Base-by-base conservation (phyloP, 164 flowering plant genomes). In the Sedum album region DNA sequence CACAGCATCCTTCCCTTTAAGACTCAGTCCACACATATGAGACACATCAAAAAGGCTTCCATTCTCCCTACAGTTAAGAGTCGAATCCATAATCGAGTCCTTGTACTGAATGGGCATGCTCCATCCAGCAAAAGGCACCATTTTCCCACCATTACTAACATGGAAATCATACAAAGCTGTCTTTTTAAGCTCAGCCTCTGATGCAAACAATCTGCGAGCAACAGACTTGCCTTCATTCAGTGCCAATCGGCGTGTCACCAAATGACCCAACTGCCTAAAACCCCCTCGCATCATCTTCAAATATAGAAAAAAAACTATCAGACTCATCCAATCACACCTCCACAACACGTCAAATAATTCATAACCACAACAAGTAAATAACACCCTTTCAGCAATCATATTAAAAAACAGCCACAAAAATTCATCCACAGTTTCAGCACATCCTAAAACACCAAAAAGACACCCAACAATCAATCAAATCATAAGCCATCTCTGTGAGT, bases 91-190 rank as follows among this genome's bases (percentile, higher is more conserved):
- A 65, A 94, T 94, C 6, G 98, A 91, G 71, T 91, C 98, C 76
- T 94, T 94, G 85, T 94, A 94, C 77, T 94, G 98, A 73, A 94
- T 94, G 4, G 96, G 98, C 98, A 94, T 94, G 79, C 95, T 83
- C 96, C 96, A 91, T 17, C 96, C 98, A 36, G 96, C 97, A 73
- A 94, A 94, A 5, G 98, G 97, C 4, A 91, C 98, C 98, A 94
- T 94, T 76, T 91, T 94, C 44, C 96, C 97, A 14, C 97, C 96
- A 76, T 94, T 11, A 49, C 88, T 85, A 30, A 91, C 86, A 71
- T 94, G 98, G 81, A 91, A 90, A 71, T 94, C 98, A 72, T 89
- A 83, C 6, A 94, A 83, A 61, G 70, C 97, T 0, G 98, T 94
- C 79, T 91, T 94, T 81, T 91, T 91, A 23, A 91, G 88, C 35